A percentile compares a stretch with the other conserved stretches of the same genome.
phyloP scores from a whole-genome alignment of 2,329 filamentous ascomycete species.

The Westerdykella ornata region DNA sequence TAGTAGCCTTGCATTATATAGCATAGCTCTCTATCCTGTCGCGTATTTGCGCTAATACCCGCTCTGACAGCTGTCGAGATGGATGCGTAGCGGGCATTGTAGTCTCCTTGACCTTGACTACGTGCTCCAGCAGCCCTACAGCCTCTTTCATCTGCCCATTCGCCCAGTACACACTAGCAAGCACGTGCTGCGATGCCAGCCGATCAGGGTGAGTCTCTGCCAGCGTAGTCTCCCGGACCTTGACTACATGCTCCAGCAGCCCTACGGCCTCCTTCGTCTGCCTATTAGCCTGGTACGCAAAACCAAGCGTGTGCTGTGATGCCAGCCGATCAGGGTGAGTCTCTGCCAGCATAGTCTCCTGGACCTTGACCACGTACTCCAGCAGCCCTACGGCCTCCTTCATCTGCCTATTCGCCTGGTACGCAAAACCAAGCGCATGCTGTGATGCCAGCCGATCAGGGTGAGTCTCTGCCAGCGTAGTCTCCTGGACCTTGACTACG shows the following conservation, averaged over 20 bases:
- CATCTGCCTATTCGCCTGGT: slow-evolving; percentile 1
- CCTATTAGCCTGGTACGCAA: slow-evolving; percentile 3
- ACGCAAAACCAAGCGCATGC: slow-evolving; percentile 4
- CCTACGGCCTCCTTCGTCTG: slow-evolving; percentile 1
- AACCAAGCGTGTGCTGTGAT: slow-evolving; percentile 5
- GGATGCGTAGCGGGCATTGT: no score
- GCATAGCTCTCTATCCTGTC: no score
- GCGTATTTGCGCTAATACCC: no score
- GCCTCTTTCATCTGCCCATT: slow-evolving; percentile 6
- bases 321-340: slow-evolving; percentile 3
- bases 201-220: slow-evolving; percentile 3
- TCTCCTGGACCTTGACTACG: slow-evolving; percentile 3
- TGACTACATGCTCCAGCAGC: slow-evolving; percentile 8
- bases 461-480: slow-evolving; percentile 3
- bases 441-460: slow-evolving; percentile 4
- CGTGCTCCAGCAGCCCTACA: slow-evolving; percentile 5
- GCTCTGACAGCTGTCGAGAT: no score
- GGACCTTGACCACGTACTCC: slow-evolving; percentile 5
- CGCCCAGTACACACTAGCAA: slow-evolving; percentile 3
- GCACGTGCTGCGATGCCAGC: slow-evolving; percentile 5
- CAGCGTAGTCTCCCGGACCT: slow-evolving; percentile 2
- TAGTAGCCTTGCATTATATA: no score
- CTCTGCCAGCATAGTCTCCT: slow-evolving; percentile 3
- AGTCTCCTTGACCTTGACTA: background rate
- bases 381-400: slow-evolving; percentile 5